phyloP scores from a whole-genome alignment of 805 yeast species.

The Candida coquimbonensis region DNA sequence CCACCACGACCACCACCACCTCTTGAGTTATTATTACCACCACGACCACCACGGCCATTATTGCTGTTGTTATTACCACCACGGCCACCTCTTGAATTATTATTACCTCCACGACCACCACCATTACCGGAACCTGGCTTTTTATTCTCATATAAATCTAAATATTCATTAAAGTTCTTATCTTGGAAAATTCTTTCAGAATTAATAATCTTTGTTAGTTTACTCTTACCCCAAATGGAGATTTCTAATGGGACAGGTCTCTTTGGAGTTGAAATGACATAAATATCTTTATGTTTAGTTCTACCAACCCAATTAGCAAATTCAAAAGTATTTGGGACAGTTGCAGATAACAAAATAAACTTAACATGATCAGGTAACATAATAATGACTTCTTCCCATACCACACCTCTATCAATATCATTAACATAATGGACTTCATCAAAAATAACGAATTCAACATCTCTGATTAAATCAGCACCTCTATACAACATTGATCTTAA shows the following conservation, averaged over 20 bases:
- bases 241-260: conserved; percentile 95
- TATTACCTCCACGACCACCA: conserved; percentile 25
- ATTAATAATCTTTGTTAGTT: conserved; percentile 66
- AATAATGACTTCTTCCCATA: conserved; percentile 98
- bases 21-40: conserved; percentile 24
- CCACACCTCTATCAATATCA: conserved; percentile 96
- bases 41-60: conserved; percentile 23
- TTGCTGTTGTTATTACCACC: conserved; percentile 18
- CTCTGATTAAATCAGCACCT: conserved; percentile 94
- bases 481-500: conserved; percentile 90
- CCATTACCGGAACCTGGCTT: conserved; percentile 23
- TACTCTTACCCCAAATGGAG: conserved; percentile 73
- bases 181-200: conserved; percentile 65
- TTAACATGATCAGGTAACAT: conserved; percentile 97
- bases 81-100: conserved; percentile 23
- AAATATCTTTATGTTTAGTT: conserved; percentile 91
- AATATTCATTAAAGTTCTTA: conserved; percentile 54
- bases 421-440: conserved; percentile 98
- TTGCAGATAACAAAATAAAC: conserved; percentile 85
- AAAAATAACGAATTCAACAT: conserved; percentile 94
- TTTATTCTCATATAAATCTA: conserved; percentile 39
- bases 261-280: conserved; percentile 92
- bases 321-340: conserved; percentile 97
- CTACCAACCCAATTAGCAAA: conserved; percentile 99
- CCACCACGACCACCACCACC: conserved; percentile 28